Base-by-base conservation (phyloP, 2,329 filamentous ascomycete genomes). In the Xylariaceae sp. region DNA sequence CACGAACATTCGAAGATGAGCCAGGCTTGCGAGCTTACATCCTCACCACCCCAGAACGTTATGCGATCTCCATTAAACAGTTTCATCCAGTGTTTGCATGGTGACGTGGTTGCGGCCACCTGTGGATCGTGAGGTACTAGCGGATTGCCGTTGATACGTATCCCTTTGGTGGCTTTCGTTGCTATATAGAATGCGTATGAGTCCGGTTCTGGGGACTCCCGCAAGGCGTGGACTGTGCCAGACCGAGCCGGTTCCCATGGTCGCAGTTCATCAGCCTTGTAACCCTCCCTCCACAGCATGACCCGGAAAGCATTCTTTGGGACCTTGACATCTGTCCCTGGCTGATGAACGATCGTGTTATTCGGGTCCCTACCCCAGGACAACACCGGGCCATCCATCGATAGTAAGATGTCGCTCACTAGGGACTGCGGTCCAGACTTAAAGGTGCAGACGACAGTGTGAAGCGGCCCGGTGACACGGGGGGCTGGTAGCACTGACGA, bases 231-330 rank as follows among this genome's bases (percentile, higher is more conserved):
- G 52, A 34, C 66, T 49, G 11, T 50, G 46, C 17, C 54, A 43
- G 65, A 68, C 63, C 33, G 67, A 57, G 40, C 62, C 67, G 70
- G 80, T 40, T 73, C 70, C 55, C 74, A 76, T 36, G 73, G 73
- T 24, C 68, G 67, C 36, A 70, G 55, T 15, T 75, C 71, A 33
- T 69, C 71, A 41, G 86, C 82, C 15, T 38, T 49, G 41, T 82
- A 81, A 9, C 76, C 76, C 1, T 80, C 73, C 39, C 76, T 80
- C 73, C 83, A 88, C 19, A 92, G 76, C 23, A 87, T 70, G 26
- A 96, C 68, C 53, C 85, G 83, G 51, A 95, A 78, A 1, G 86
- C 88, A 47, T 82, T 81, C 56, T 90, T 90, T 1, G 89, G 87
- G 24, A 97, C 78, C 12, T 81, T 81, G 2, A 70, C 73, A 49